Conservation (phyloP, 495 filamentous ascomycete genomes). For the Neurospora discreta region DNA sequence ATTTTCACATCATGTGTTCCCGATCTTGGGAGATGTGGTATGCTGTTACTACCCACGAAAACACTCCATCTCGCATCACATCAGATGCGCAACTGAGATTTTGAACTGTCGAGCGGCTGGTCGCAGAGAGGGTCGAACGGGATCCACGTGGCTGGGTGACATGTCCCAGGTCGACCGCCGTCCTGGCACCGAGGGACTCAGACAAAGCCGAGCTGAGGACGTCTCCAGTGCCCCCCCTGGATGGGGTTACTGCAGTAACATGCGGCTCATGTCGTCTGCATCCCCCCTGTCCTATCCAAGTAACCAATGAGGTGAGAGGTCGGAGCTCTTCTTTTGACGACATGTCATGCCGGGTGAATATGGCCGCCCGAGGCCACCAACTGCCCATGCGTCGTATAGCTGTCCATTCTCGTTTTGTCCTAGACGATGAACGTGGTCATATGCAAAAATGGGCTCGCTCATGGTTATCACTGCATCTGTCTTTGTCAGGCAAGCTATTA, state of each 20-base stretch:
- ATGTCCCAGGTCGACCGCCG: neutral
- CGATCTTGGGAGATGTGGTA: neutral
- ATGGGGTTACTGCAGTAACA: neutral
- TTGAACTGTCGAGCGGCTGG: neutral
- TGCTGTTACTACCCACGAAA: neutral
- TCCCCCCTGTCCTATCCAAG: neutral
- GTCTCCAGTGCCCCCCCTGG: neutral
- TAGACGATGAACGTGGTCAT: neutral
- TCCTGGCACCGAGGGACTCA: neutral
- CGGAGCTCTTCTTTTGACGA: neutral
- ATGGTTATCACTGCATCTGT: neutral
- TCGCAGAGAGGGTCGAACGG: neutral
- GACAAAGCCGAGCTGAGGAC: neutral
- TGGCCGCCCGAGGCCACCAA: neutral
- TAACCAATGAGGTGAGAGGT: neutral
- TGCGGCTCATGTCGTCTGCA: neutral
- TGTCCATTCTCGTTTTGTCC: neutral
- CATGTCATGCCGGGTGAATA: neutral
- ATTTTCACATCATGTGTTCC: neutral
- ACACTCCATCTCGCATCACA: neutral
- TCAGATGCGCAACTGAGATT: neutral
- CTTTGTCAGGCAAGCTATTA: neutral
- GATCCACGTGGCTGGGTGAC: neutral
- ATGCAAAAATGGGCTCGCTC: neutral
- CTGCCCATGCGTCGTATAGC: neutral